Conservation (phyloP, 306 rosid genomes). For the Glycine latifolia region DNA sequence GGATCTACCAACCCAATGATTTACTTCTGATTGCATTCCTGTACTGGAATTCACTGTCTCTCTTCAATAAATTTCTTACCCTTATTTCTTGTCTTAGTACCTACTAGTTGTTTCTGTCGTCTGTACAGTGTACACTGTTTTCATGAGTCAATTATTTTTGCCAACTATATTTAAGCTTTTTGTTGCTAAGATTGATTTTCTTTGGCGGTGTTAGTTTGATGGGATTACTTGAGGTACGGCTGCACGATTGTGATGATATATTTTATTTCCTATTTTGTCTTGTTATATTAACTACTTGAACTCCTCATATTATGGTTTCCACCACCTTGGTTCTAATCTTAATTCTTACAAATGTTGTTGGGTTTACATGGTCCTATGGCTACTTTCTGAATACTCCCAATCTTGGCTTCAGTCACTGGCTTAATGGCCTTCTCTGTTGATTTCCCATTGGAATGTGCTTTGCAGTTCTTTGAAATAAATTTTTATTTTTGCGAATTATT, state of each 20-base stretch:
- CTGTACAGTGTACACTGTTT: neutral
- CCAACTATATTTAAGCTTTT: neutral
- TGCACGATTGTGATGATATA: slow-evolving; percentile 6
- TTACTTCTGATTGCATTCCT: neutral
- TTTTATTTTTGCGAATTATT: slow-evolving; percentile 29
- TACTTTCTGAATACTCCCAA: slow-evolving; percentile 36
- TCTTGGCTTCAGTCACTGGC: slow-evolving; percentile 36
- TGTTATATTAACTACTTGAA: slow-evolving; percentile 22
- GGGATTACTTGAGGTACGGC: slow-evolving; percentile 14
- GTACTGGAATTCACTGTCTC: slow-evolving; percentile 6
- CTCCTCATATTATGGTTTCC: slow-evolving; percentile 27
- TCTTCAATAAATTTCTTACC: neutral
- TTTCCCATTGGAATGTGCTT: slow-evolving; percentile 3
- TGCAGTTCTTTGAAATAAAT: slow-evolving; percentile 31
- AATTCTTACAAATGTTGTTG: slow-evolving; percentile 17
- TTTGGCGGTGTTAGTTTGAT: slow-evolving; percentile 30
- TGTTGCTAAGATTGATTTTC: slow-evolving; percentile 19
- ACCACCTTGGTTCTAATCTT: neutral
- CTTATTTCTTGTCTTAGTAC: slow-evolving; percentile 12
- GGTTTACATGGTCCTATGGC: slow-evolving; percentile 38
- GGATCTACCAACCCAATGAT: slow-evolving; percentile 1
- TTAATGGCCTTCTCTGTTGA: slow-evolving; percentile 33
- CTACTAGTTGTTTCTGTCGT: slow-evolving; percentile 14
- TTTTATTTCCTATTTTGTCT: neutral
- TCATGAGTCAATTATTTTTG: slow-evolving; percentile 10